Percentiles rank a stretch among this genome's conserved stretches.
Conservation (phyloP, 148 eudicot species). For the Rhododendron simsii region DNA sequence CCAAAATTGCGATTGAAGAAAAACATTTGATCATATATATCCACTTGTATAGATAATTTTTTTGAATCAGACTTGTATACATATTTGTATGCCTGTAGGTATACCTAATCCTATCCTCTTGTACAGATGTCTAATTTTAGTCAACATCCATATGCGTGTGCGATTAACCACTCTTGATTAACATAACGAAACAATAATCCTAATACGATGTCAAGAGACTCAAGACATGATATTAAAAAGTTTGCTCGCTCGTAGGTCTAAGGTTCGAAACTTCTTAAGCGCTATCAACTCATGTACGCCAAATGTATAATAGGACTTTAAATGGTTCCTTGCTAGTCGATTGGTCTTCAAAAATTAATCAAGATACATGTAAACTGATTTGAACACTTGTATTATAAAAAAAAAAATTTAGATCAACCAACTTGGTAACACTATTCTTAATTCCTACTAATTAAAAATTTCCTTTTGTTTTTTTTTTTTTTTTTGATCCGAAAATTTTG, state of each 20-base stretch:
- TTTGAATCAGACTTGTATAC: background rate
- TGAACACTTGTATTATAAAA: too few relatives aligned
- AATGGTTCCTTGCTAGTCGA: background rate
- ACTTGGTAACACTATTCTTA: background rate
- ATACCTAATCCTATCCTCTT: background rate
- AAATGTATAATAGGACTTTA: background rate
- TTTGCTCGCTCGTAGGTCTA: background rate
- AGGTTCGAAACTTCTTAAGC: too few relatives aligned
- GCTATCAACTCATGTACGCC: background rate
- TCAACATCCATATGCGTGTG: background rate
- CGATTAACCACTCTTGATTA: background rate
- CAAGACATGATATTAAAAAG: background rate
- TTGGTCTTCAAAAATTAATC: background rate
- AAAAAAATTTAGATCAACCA: background rate
- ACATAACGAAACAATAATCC: too few relatives aligned
- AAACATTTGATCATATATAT: too few relatives aligned
- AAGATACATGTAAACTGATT: background rate
- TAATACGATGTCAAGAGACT: background rate
- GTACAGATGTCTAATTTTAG: background rate
- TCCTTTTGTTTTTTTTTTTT: too few relatives aligned
- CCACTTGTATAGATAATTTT: background rate
- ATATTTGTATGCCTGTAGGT: too few relatives aligned
- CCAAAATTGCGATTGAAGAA: too few relatives aligned
- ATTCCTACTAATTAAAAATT: background rate
- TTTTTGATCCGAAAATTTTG: background rate